Conservation (phyloP, 768 basidiomycete genomes). For the Kwoniella sp. region DNA sequence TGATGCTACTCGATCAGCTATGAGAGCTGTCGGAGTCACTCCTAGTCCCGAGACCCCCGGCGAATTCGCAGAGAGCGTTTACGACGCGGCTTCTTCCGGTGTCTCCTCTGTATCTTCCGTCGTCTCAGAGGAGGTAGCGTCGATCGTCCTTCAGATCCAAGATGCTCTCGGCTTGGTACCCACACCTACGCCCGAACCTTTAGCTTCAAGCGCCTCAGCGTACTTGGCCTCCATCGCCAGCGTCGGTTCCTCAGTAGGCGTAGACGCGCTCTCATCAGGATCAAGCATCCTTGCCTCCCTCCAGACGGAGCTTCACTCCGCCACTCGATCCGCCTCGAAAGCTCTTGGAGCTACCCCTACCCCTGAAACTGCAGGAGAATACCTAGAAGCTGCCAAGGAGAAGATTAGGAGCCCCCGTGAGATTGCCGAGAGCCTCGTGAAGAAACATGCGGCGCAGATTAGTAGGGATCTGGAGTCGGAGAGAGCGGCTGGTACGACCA, state of each 20-base stretch:
- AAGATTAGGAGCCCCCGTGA: constrained; percentile 12
- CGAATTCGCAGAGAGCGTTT: constrained; percentile 28
- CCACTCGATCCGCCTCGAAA: constrained; percentile 19
- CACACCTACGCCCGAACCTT: constrained; percentile 20
- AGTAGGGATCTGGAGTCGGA: constrained; percentile 15
- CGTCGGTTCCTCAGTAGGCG: constrained; percentile 22
- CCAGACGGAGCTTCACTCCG: constrained; percentile 17
- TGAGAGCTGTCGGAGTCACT: constrained; percentile 27
- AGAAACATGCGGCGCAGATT: constrained; percentile 22
- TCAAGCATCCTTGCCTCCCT: constrained; percentile 23
- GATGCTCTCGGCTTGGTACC: constrained; percentile 23
- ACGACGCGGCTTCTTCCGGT: constrained; percentile 29
- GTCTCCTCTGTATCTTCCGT: constrained; percentile 18
- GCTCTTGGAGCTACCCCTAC: constrained; percentile 28
- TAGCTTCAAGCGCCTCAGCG: constrained; percentile 36
- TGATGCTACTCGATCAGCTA: constrained; percentile 10
- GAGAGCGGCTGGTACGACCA: constrained; percentile 12
- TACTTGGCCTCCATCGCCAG: constrained; percentile 38
- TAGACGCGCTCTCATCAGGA: constrained; percentile 29
- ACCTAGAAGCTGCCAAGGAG: constrained; percentile 15
- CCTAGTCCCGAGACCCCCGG: constrained; percentile 30
- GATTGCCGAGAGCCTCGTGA: constrained; percentile 25
- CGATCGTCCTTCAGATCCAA: constrained; percentile 26
- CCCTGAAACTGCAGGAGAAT: constrained; percentile 27
- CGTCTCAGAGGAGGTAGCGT: constrained; percentile 26